Evolutionary conservation across 208 protist species (phyloP).

Genomic region (Wallacemonas sp.): DNA sequence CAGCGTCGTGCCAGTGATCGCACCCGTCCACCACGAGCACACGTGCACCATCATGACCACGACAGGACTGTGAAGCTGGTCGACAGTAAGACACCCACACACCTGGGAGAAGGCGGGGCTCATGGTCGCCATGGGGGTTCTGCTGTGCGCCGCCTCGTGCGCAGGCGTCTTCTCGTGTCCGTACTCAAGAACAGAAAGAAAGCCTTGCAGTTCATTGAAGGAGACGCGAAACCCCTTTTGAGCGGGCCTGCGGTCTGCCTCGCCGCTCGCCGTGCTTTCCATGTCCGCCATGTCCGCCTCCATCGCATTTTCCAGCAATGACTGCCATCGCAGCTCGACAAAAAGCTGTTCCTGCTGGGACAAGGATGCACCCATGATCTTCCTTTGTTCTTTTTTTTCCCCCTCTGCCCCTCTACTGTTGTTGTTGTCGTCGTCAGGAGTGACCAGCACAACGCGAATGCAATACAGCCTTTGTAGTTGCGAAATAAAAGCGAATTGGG

Average conservation of each 20-base stretch:
- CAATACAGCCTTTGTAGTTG: no score
- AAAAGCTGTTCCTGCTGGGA: conserved; percentile 81
- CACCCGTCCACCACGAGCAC: conserved; percentile 52
- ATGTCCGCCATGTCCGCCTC: conserved; percentile 24
- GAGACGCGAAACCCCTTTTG: conserved; percentile 46
- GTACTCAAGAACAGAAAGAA: conserved; percentile 48
- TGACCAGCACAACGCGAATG: no score
- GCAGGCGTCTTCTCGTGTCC: neutral
- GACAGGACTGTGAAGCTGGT: conserved; percentile 48
- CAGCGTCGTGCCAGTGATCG: conserved; percentile 30
- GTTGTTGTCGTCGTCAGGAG: no score
- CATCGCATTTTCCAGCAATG: conserved; percentile 63
- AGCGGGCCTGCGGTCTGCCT: conserved; percentile 11
- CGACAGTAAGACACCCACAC: conserved; percentile 23
- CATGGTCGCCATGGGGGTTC: neutral
- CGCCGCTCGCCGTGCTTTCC: neutral
- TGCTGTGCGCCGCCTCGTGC: neutral
- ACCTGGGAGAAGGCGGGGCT: conserved; percentile 43
- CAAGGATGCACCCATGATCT: conserved; percentile 52
- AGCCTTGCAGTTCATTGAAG: conserved; percentile 74
- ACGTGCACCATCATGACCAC: conserved; percentile 62
- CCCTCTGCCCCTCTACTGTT: neutral
- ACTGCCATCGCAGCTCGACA: conserved; percentile 42
- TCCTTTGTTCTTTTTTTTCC: neutral
- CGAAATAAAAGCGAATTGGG: no score